These are phyloP conservation scores for Euphorbia lathyris DNA, from an alignment of 345 rosid species.

Conservation along the genomic window DNA sequence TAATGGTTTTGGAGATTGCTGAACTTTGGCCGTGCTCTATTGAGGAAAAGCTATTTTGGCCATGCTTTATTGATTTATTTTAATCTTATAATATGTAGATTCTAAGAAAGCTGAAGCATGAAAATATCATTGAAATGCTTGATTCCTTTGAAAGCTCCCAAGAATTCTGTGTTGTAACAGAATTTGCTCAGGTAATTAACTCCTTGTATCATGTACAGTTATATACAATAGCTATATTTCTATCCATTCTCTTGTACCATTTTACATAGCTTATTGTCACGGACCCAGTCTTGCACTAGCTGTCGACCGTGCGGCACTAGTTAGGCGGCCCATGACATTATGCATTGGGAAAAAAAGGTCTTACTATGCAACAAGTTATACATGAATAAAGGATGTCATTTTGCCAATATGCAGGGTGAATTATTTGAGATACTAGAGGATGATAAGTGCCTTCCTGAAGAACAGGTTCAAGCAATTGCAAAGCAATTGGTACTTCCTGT, in stretches of 20 bases:
- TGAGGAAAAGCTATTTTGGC: neutral
- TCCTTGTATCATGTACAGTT: neutral
- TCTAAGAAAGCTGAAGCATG: constrained; percentile 88
- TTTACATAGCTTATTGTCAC: neutral
- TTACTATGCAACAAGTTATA: constrained; percentile 3
- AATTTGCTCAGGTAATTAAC: constrained; percentile 78
- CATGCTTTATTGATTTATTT: neutral
- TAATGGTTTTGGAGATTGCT: constrained; percentile 8
- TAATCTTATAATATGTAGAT: constrained; percentile 46
- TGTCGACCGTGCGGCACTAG: too few relatives aligned
- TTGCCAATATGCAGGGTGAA: constrained; percentile 64
- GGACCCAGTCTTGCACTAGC: too few relatives aligned
- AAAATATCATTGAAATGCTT: constrained; percentile 89
- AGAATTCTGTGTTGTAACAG: constrained; percentile 97
- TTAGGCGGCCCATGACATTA: too few relatives aligned
- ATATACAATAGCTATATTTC: neutral
- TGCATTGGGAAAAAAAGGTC: neutral
- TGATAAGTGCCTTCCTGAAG: constrained; percentile 96
- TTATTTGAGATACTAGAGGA: constrained; percentile 95
- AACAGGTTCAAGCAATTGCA: constrained; percentile 96
- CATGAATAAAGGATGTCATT: neutral
- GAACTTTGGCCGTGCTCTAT: neutral
- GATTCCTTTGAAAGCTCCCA: constrained; percentile 92
- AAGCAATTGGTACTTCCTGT: constrained; percentile 73
- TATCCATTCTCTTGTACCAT: neutral